A percentile compares a stretch with the other conserved stretches of the same genome.
Conservation (phyloP, 495 filamentous ascomycete genomes). For the Neurospora cerealis region DNA sequence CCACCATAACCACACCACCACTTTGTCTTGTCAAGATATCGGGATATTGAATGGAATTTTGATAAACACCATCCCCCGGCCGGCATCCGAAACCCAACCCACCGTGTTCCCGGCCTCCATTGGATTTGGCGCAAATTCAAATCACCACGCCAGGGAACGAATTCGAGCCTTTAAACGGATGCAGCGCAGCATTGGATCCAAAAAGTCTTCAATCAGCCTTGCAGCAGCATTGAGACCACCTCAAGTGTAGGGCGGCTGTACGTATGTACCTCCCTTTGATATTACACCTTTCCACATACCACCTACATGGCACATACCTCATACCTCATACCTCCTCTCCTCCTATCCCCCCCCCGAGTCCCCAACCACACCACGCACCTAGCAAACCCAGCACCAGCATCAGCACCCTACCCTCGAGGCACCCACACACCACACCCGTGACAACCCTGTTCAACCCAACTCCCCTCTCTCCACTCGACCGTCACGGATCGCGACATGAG, state of each 20-base stretch:
- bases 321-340: conserved; percentile 21
- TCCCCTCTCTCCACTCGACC: conserved; percentile 20
- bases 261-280: background rate
- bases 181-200: background rate
- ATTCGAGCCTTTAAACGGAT: background rate
- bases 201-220: background rate
- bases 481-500: conserved; percentile 21
- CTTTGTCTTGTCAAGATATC: background rate
- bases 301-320: conserved; percentile 1
- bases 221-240: background rate
- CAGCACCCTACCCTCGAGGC: conserved; percentile 1
- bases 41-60: background rate
- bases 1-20: background rate
- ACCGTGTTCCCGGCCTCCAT: background rate
- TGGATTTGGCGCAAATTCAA: background rate
- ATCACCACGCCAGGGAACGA: background rate
- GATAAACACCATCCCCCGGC: background rate
- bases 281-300: background rate
- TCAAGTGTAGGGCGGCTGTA: background rate
- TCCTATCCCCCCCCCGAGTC: conserved; percentile 23
- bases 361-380: conserved; percentile 4
- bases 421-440: conserved; percentile 18
- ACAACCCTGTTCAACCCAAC: conserved; percentile 14
- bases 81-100: background rate
- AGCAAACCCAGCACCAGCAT: background rate